Evolutionary conservation across 2,329 filamentous ascomycete genomes (phyloP).

Genomic region (Tricladium varicosporioides): DNA sequence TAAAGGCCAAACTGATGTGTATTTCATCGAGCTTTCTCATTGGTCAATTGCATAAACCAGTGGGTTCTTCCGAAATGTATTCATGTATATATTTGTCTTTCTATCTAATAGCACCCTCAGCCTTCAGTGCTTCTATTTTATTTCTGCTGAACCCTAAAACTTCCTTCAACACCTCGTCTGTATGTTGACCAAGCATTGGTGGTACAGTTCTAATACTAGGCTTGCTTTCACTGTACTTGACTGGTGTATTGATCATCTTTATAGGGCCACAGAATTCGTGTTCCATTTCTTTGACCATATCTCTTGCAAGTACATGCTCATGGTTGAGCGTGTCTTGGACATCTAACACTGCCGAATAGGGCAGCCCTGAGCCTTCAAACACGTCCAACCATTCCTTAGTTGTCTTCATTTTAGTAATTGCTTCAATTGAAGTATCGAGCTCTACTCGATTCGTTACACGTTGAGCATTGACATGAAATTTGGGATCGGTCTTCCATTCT

Average conservation of each 20-base stretch:
- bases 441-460: conserved; percentile 70
- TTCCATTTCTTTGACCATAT: conserved; percentile 87
- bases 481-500: conserved; percentile 58
- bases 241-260: conserved; percentile 87
- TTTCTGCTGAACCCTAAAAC: conserved; percentile 58
- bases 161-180: conserved; percentile 68
- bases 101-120: conserved; percentile 62
- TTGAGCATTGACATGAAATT: conserved; percentile 59
- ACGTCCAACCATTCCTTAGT: conserved; percentile 85
- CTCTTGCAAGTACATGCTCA: conserved; percentile 76
- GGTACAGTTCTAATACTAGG: conserved; percentile 76
- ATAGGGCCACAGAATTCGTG: conserved; percentile 82
- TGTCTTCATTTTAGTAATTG: conserved; percentile 69
- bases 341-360: conserved; percentile 93
- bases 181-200: conserved; percentile 85
- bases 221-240: conserved; percentile 85
- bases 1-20: neutral
- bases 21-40: neutral
- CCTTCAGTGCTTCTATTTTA: conserved; percentile 61
- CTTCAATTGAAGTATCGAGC: conserved; percentile 78
- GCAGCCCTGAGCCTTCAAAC: conserved; percentile 89
- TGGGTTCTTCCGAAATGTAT: neutral
- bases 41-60: neutral
- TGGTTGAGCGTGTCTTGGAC: conserved; percentile 81
- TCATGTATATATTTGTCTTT: neutral